Percentiles rank a stretch among this genome's conserved stretches.
These are phyloP conservation scores for Debaryomyces fabryi DNA, from an alignment of 1,139 yeast species.

Conservation along the genomic window DNA sequence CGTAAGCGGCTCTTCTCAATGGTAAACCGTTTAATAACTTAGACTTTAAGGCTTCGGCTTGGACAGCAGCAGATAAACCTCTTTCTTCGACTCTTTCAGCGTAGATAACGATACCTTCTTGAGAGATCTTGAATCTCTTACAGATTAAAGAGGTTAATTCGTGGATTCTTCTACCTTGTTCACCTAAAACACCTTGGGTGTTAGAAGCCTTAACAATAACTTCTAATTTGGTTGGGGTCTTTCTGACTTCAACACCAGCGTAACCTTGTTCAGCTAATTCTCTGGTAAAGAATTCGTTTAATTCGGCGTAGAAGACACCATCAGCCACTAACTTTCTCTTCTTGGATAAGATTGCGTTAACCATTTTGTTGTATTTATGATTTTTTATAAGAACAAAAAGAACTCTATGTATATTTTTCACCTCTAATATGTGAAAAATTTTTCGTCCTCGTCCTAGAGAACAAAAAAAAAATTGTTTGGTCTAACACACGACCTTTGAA, in stretches of 20 bases:
- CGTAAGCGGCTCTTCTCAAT: conserved; percentile 99
- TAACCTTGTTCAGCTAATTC: conserved; percentile 99
- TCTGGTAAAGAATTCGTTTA: conserved; percentile 99
- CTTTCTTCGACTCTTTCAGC: conserved; percentile 99
- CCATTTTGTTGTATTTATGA: conserved; percentile 26
- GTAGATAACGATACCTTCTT: conserved; percentile 91
- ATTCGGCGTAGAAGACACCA: conserved; percentile 99
- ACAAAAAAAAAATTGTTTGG: background rate
- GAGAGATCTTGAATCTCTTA: conserved; percentile 97
- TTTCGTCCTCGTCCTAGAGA: conserved; percentile 11
- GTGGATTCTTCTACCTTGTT: conserved; percentile 99
- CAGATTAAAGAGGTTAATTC: conserved; percentile 97
- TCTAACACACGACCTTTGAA: conserved; percentile 14
- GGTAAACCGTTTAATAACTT: conserved; percentile 98
- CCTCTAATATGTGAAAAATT: conserved; percentile 15
- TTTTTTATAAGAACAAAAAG: conserved; percentile 10
- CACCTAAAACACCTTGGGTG: conserved; percentile 99
- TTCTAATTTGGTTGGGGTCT: conserved; percentile 97
- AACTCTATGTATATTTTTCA: conserved; percentile 1
- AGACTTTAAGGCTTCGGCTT: conserved; percentile 98
- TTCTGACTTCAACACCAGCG: conserved; percentile 99
- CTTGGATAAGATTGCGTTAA: conserved; percentile 70
- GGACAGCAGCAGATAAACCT: conserved; percentile 99
- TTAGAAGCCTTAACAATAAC: conserved; percentile 98
- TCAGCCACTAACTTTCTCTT: conserved; percentile 96